These are phyloP conservation scores for Malassezia arunalokei DNA, from an alignment of 1,284 basidiomycete species.

Conservation along the genomic window DNA sequence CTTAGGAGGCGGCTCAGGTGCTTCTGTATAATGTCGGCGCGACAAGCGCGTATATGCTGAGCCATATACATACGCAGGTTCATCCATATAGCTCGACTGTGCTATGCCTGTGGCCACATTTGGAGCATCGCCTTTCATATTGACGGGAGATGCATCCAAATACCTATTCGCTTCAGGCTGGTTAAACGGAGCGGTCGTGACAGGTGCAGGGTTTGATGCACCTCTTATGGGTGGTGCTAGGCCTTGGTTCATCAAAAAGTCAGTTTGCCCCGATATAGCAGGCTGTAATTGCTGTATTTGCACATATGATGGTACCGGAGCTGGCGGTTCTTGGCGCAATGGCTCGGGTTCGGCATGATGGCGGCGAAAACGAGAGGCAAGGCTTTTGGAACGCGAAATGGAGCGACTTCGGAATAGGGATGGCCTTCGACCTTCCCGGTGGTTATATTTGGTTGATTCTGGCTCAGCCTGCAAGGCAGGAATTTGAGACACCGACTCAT, in stretches of 20 bases:
- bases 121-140: too few species aligned
- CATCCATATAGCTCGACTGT: background rate
- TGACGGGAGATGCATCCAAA: too few species aligned
- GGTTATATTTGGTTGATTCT: background rate
- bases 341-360: background rate
- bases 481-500: background rate
- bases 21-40: background rate
- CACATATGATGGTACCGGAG: background rate
- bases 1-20: background rate
- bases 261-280: too few species aligned
- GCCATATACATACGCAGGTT: background rate
- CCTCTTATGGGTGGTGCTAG: too few species aligned
- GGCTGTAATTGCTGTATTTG: background rate
- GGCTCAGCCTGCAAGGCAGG: background rate
- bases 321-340: background rate
- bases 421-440: too few species aligned
- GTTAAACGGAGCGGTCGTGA: background rate
- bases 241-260: too few species aligned
- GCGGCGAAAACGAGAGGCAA: constrained; percentile 10
- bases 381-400: constrained; percentile 6
- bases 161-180: background rate
- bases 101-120: too few species aligned
- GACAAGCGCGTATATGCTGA: background rate
- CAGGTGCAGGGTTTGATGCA: background rate
- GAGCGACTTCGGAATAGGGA: background rate